phyloP scores from a whole-genome alignment of 352 stramenopile species.

The Phytophthora foliorum region DNA sequence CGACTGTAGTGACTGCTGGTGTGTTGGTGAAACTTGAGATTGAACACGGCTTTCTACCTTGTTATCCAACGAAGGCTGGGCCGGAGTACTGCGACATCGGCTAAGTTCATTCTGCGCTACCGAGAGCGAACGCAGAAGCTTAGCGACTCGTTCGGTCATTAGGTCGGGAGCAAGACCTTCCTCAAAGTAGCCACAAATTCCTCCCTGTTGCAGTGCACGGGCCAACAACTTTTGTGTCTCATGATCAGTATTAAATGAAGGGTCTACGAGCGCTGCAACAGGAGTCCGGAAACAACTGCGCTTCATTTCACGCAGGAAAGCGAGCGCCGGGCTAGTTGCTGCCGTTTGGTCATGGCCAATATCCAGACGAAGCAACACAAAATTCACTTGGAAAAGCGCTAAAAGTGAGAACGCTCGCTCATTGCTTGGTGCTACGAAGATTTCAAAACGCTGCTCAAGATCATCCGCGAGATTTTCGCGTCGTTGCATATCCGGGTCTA shows the following conservation, averaged over 20 bases:
- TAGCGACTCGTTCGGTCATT: slow-evolving; percentile 56
- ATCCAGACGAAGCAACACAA: slow-evolving; percentile 61
- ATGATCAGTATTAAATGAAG: slow-evolving; percentile 21
- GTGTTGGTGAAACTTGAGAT: slow-evolving; percentile 1
- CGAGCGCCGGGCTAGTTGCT: slow-evolving; percentile 56
- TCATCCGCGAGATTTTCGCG: slow-evolving; percentile 71
- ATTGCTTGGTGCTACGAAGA: slow-evolving; percentile 71
- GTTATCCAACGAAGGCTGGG: slow-evolving; percentile 12
- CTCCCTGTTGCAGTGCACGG: slow-evolving; percentile 58
- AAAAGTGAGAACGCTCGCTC: slow-evolving; percentile 70
- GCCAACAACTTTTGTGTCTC: slow-evolving; percentile 63
- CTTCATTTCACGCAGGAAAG: slow-evolving; percentile 71
- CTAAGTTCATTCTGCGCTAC: slow-evolving; percentile 61
- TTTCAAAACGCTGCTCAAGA: slow-evolving; percentile 74
- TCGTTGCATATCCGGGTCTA: slow-evolving; percentile 71
- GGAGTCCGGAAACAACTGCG: slow-evolving; percentile 60
- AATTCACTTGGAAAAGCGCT: slow-evolving; percentile 72
- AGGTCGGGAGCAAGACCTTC: slow-evolving; percentile 43
- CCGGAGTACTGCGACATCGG: slow-evolving; percentile 50
- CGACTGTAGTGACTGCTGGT: slow-evolving; percentile 1
- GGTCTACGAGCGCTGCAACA: slow-evolving; percentile 55
- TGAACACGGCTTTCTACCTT: slow-evolving; percentile 22
- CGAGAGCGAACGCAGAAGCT: slow-evolving; percentile 66
- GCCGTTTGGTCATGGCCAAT: slow-evolving; percentile 69
- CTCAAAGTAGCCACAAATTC: slow-evolving; percentile 73